These are phyloP conservation scores for Corynespora cassiicola DNA, from an alignment of 2,329 filamentous ascomycete species.

Conservation along the genomic window DNA sequence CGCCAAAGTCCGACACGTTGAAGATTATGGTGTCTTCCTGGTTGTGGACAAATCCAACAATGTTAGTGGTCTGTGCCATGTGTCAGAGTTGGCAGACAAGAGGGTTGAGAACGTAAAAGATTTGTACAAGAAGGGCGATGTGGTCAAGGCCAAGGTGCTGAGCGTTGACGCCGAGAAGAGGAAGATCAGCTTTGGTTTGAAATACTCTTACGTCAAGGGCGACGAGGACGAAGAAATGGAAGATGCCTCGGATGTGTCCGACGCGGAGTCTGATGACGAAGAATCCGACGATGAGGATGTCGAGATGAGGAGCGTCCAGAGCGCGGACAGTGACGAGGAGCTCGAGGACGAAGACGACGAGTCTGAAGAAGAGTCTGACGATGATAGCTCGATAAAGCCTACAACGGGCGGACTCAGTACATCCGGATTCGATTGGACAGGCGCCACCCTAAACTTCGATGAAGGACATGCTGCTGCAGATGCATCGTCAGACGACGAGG, in stretches of 20 bases:
- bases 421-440: slow-evolving; percentile 88
- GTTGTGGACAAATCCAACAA: slow-evolving; percentile 86
- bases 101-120: slow-evolving; percentile 83
- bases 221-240: slow-evolving; percentile 51
- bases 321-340: slow-evolving; percentile 30
- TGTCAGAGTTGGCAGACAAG: slow-evolving; percentile 88
- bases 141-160: slow-evolving; percentile 90
- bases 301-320: slow-evolving; percentile 54
- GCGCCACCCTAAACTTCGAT: slow-evolving; percentile 59
- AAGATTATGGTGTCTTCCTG: slow-evolving; percentile 95
- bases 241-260: slow-evolving; percentile 39
- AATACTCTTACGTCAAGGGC: slow-evolving; percentile 86
- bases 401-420: slow-evolving; percentile 66
- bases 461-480: slow-evolving; percentile 63
- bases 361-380: slow-evolving; percentile 39
- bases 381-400: slow-evolving; percentile 20
- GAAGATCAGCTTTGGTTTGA: slow-evolving; percentile 87
- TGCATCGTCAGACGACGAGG: slow-evolving; percentile 60
- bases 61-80: slow-evolving; percentile 91
- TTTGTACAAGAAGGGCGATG: slow-evolving; percentile 87
- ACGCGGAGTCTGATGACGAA: slow-evolving; percentile 51
- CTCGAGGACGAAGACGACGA: slow-evolving; percentile 43
- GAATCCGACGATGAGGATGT: slow-evolving; percentile 49
- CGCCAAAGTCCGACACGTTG: slow-evolving; percentile 90
- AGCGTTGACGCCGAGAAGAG: slow-evolving; percentile 77